Evolutionary conservation across 2,329 filamentous ascomycete genomes (phyloP), one percentile per base, ranked within the genome.

Genomic region (Claviceps digitariae): DNA sequence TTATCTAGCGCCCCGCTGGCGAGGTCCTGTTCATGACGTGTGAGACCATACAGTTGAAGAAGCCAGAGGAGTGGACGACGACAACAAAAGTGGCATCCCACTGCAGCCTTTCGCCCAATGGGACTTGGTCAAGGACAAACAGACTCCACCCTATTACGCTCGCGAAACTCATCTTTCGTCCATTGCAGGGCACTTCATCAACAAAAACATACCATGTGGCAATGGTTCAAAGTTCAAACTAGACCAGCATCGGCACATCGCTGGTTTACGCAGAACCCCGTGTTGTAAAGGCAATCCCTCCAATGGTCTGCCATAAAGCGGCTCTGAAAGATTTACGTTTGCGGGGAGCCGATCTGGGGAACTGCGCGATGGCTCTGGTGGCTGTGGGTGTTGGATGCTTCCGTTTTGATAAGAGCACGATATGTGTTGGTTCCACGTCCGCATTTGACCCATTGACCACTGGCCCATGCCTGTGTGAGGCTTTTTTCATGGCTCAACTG

Each of bases 291-390:
- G 34, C 34, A 38, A 38, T 38, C 7, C 41, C 12, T 44, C 12
- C 20, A 44, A 44, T 44, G 13, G 34, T 2, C 41, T 15, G 21
- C 21, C 41, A 44, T 44, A 21, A 23, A 44, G 21, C 10, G 41
- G 41, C 20, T 44, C 8, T 12, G 38, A 45, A 44, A 36, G n/a
- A 51, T n/a, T n/a, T n/a, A 48, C 44, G 43, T 48, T 54, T 54
- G 52, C 52, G 52, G 52, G 52, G 52, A 45, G 44, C 52, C 52
- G 52, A 38, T 54, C 52, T 51, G 52, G 48, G 52, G 48, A 43
- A 51, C 43, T 31, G 48, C 40, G 23, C 20, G 20, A 12, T n/a
- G 17, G 27, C 17, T 31, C 23, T 34, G 25, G 27, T 41, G 23
- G 15, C 31, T 34, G 4, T 9, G 9, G 31, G 10, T 34, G 31